Conservation (phyloP, 164 flowering plant genomes). For the Cinnamomum micranthum region DNA sequence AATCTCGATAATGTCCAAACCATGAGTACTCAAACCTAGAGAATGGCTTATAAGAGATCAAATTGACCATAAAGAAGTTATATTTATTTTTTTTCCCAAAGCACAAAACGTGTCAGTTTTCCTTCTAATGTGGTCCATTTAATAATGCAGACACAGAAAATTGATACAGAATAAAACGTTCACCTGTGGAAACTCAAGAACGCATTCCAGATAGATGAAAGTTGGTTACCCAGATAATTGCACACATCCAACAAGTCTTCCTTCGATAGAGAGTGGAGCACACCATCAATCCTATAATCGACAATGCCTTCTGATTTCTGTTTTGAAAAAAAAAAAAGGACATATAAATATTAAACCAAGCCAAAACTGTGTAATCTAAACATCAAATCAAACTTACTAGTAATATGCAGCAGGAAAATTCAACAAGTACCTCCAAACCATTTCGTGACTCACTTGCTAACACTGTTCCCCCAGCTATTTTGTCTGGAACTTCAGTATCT, state of each 20-base stretch:
- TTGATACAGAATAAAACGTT: slow-evolving; percentile 3
- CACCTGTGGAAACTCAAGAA: slow-evolving; percentile 91
- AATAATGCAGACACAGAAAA: not conserved
- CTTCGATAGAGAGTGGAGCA: slow-evolving; percentile 36
- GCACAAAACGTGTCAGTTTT: no score
- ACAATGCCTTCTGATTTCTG: slow-evolving; percentile 44
- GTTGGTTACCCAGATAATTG: slow-evolving; percentile 60
- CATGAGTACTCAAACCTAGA: no score
- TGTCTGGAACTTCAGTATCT: slow-evolving; percentile 28
- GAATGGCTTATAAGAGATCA: no score
- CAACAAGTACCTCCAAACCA: slow-evolving; percentile 40
- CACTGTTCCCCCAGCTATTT: slow-evolving; percentile 13
- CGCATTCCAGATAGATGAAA: slow-evolving; percentile 60
- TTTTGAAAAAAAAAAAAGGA: slow-evolving; percentile 3
- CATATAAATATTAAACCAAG: not conserved
- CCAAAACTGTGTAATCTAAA: not conserved
- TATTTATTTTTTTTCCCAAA: no score
- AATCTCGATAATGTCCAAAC: no score
- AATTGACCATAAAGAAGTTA: no score
- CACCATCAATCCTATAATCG: slow-evolving; percentile 34
- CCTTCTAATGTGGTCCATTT: no score
- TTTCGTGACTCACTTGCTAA: slow-evolving; percentile 27
- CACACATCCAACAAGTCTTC: slow-evolving; percentile 41
- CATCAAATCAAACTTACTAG: not conserved
- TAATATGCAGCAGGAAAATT: not conserved